Base-by-base conservation (phyloP, 2,329 filamentous ascomycete genomes). In the Pestalotiopsis sp. region DNA sequence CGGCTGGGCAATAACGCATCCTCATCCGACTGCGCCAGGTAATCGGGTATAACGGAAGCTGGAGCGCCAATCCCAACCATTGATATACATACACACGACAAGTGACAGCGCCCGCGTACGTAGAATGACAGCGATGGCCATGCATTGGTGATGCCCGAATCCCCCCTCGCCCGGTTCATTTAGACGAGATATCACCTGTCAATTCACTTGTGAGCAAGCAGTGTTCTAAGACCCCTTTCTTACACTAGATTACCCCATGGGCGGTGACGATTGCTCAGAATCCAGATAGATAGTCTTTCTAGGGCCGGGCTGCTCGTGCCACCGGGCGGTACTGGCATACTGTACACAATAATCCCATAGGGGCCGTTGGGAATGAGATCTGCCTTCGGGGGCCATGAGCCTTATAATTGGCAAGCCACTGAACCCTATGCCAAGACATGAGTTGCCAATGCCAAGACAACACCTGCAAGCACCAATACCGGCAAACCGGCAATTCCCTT, bases 401-500 rank as follows among this genome's bases (percentile, higher is more conserved):
- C 59, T 61, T 61, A 38, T n/a, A 52, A 52, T 52, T 52, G 45
- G 45, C 45, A 52, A 52, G 45, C 45, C 57, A 59, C 23, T 59
- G 57, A 59, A 59, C 23, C 57, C 23, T 36, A 59, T 59, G 57
- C 57, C 57, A 59, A 59, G 57, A 59, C 45, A 59, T 23, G 25
- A 31, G 20, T n/a, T 52, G 45, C 45, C 17, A 52, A 52, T 61
- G 59, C 59, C 59, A 61, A 61, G 59, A 52, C 20, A 64, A 20
- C 11, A 49, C 38, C 61, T 49, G 61, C 36, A 38, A 64, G 61
- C 61, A 20, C 36, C 61, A 45, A 25, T 45, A 64, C 20, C 61
- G 61, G 61, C 61, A 64, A 64, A 23, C 25, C 61, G 61, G 61
- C 61, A 64, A 17, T 49, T 49, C 38, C 14, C 25, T n/a, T n/a